These are phyloP conservation scores for Brassica rapa DNA, from an alignment of 345 rosid species.

Conservation along the genomic window DNA sequence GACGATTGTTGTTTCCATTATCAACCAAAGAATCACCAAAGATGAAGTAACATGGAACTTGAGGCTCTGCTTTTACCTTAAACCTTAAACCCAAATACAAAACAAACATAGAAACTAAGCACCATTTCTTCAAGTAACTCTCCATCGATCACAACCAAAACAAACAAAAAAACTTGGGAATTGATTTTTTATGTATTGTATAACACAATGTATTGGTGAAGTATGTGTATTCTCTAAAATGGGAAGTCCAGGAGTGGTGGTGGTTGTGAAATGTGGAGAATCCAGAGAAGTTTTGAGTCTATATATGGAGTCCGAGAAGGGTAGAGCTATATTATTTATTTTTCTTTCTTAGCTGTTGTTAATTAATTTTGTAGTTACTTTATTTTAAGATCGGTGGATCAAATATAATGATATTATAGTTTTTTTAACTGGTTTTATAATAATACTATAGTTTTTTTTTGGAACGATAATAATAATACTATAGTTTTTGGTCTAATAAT, in stretches of 20 bases:
- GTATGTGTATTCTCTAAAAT: neutral
- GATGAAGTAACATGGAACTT: slow-evolving; percentile 79
- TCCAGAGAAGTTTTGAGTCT: slow-evolving; percentile 26
- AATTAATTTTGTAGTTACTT: slow-evolving; percentile 1
- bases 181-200: slow-evolving; percentile 4
- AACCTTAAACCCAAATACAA: slow-evolving; percentile 21
- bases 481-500: no score
- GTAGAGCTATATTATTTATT: slow-evolving; percentile 2
- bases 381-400: neutral
- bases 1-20: slow-evolving; percentile 81
- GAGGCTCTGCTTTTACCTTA: slow-evolving; percentile 49
- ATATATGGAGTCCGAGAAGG: slow-evolving; percentile 34
- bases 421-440: neutral
- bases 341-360: neutral
- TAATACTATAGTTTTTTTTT: no score
- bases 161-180: neutral
- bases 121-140: slow-evolving; percentile 40
- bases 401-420: neutral
- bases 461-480: no score
- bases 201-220: slow-evolving; percentile 1
- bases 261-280: slow-evolving; percentile 34
- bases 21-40: slow-evolving; percentile 97
- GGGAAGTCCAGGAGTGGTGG: slow-evolving; percentile 20
- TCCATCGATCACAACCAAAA: slow-evolving; percentile 36
- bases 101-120: slow-evolving; percentile 28